phyloP scores from a whole-genome alignment of 805 yeast genomes.

The Starmerella stellata region DNA sequence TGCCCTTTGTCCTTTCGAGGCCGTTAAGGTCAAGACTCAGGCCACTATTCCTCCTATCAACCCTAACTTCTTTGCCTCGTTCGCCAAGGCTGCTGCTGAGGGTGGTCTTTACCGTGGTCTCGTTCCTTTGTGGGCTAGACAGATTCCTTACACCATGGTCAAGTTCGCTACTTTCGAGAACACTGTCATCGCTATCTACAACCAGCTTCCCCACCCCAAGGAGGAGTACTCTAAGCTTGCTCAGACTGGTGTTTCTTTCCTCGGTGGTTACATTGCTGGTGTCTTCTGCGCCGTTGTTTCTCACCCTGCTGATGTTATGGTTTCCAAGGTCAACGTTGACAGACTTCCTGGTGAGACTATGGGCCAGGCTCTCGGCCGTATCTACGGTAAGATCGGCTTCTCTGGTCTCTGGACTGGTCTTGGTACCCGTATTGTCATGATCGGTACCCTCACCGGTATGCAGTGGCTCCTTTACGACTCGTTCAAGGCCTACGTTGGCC shows the following conservation, averaged over 20 bases:
- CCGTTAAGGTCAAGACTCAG: slow-evolving; percentile 86
- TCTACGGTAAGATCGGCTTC: slow-evolving; percentile 72
- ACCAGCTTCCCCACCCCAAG: slow-evolving; percentile 52
- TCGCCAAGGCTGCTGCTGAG: slow-evolving; percentile 41
- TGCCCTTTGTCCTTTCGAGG: slow-evolving; percentile 81
- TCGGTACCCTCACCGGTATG: slow-evolving; percentile 91
- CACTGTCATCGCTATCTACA: slow-evolving; percentile 66
- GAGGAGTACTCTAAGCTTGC: slow-evolving; percentile 49
- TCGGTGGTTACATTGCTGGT: slow-evolving; percentile 96
- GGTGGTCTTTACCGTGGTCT: slow-evolving; percentile 79
- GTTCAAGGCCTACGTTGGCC: slow-evolving; percentile 82
- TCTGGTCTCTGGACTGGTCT: slow-evolving; percentile 88
- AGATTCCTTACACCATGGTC: slow-evolving; percentile 96
- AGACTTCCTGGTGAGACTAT: slow-evolving; percentile 45
- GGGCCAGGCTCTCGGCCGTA: slow-evolving; percentile 50
- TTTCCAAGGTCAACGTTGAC: slow-evolving; percentile 71
- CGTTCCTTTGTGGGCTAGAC: slow-evolving; percentile 87
- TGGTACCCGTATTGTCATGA: slow-evolving; percentile 85
- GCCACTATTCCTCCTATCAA: slow-evolving; percentile 82
- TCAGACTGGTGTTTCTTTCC: slow-evolving; percentile 88
- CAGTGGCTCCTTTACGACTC: slow-evolving; percentile 96
- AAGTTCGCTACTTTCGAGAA: slow-evolving; percentile 90
- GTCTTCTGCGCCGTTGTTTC: slow-evolving; percentile 88
- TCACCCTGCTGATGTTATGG: slow-evolving; percentile 99
- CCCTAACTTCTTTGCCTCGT: slow-evolving; percentile 42